Percentiles rank a stretch among this genome's conserved stretches.
phyloP scores from a whole-genome alignment of 1,284 basidiomycete species.

The Cryptococcus wingfieldii region DNA sequence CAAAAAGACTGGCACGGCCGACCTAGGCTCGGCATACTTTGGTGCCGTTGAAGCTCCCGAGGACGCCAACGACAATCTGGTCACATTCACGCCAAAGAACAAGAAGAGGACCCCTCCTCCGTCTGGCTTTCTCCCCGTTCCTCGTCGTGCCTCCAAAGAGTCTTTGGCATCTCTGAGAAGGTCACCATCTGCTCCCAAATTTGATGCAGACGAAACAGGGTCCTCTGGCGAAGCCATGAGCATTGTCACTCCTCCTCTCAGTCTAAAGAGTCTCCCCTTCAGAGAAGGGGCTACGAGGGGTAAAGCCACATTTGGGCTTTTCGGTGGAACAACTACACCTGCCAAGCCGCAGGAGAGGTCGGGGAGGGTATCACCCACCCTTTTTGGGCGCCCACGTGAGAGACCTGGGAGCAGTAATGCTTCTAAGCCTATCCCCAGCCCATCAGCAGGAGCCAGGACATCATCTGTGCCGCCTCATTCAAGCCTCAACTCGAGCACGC shows the following conservation, averaged over 20 bases:
- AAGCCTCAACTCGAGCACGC: neutral
- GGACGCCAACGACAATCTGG: conserved; percentile 34
- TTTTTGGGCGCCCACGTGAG: neutral
- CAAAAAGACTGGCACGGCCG: conserved; percentile 32
- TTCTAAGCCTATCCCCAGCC: neutral
- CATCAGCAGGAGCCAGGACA: neutral
- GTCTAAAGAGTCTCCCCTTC: conserved; percentile 10
- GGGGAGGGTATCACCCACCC: neutral
- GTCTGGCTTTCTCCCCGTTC: conserved; percentile 37
- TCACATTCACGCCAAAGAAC: conserved; percentile 61
- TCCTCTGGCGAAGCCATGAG: conserved; percentile 35
- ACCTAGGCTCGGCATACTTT: conserved; percentile 34
- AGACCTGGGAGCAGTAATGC: conserved; percentile 1
- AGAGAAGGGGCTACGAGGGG: conserved; percentile 18
- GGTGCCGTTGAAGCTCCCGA: conserved; percentile 18
- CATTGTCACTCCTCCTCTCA: conserved; percentile 26
- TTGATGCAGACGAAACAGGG: conserved; percentile 37
- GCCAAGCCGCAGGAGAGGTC: neutral
- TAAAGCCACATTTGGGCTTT: conserved; percentile 39
- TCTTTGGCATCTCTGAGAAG: conserved; percentile 27
- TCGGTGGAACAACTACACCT: conserved; percentile 10
- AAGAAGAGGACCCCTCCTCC: conserved; percentile 53
- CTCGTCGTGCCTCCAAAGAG: conserved; percentile 40
- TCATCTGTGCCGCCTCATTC: neutral
- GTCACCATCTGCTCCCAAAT: conserved; percentile 32